Conservation (phyloP, 2,329 filamentous ascomycete species). For the Teratosphaeria viscida region DNA sequence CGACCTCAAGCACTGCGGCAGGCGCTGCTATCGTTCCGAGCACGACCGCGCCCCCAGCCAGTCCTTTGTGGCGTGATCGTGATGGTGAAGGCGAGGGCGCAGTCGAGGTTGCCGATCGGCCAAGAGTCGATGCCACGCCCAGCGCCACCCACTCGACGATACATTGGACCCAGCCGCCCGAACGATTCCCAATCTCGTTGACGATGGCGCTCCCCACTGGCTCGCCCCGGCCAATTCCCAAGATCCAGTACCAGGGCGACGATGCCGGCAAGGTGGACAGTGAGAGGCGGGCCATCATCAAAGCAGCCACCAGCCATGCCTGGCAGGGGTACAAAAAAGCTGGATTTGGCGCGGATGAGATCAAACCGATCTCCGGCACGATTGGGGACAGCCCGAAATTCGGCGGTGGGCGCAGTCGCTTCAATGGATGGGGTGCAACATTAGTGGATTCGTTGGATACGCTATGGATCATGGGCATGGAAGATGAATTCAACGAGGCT, state of each 20-base stretch:
- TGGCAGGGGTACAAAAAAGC: conserved; percentile 73
- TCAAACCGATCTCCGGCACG: conserved; percentile 65
- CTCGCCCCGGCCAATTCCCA: conserved; percentile 58
- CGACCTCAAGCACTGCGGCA: background rate
- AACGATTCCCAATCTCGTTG: conserved; percentile 61
- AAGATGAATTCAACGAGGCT: conserved; percentile 70
- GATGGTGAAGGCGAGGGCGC: background rate
- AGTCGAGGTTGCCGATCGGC: background rate
- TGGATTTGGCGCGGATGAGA: conserved; percentile 81
- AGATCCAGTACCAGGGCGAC: conserved; percentile 65
- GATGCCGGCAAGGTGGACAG: conserved; percentile 45
- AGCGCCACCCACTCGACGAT: background rate
- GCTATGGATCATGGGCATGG: conserved; percentile 75
- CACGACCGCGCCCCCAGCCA: background rate
- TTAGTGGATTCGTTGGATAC: conserved; percentile 75
- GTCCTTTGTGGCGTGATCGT: conserved; percentile 1
- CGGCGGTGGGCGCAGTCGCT: conserved; percentile 61
- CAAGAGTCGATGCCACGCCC: background rate
- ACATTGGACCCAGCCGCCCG: conserved; percentile 64
- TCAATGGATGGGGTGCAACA: conserved; percentile 85
- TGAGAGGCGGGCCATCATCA: conserved; percentile 56
- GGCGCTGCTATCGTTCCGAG: background rate
- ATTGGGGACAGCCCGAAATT: conserved; percentile 74
- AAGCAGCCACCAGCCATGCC: conserved; percentile 61
- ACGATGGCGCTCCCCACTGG: conserved; percentile 68